A percentile compares a stretch with the other conserved stretches of the same genome.
These are phyloP conservation scores for Entomortierella parvispora DNA, from an alignment of 192 early-diverging fungal genomes.

Conservation along the genomic window DNA sequence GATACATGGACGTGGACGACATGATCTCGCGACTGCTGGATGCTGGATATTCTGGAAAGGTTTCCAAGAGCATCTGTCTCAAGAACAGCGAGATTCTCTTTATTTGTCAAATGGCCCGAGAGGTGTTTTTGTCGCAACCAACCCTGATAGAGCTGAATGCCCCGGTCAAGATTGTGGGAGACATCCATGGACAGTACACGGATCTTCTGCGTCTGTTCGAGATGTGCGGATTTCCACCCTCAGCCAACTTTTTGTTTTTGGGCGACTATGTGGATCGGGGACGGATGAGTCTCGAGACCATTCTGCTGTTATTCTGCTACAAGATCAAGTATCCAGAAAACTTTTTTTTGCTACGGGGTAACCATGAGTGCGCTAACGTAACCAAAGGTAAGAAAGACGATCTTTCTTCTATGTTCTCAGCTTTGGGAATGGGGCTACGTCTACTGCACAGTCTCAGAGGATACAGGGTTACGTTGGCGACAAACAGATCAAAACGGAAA, in stretches of 20 bases:
- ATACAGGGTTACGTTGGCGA: too few relatives aligned
- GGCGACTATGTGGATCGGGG: slow-evolving; percentile 99
- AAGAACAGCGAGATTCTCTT: slow-evolving; percentile 87
- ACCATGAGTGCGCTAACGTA: slow-evolving; percentile 95
- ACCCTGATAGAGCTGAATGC: slow-evolving; percentile 80
- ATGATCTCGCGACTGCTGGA: slow-evolving; percentile 88
- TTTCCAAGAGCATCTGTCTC: slow-evolving; percentile 81
- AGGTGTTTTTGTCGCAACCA: slow-evolving; percentile 90
- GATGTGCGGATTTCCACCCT: slow-evolving; percentile 91
- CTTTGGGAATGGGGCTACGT: too few relatives aligned
- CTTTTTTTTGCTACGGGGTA: slow-evolving; percentile 95
- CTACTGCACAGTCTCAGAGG: too few relatives aligned
- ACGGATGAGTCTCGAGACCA: slow-evolving; percentile 94
- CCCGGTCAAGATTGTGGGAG: slow-evolving; percentile 85
- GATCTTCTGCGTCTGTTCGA: slow-evolving; percentile 94
- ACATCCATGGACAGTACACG: slow-evolving; percentile 96
- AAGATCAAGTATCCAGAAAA: slow-evolving; percentile 98
- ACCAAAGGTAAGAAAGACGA: slow-evolving; percentile 70
- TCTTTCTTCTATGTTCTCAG: slow-evolving; percentile 67
- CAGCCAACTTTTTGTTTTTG: slow-evolving; percentile 91
- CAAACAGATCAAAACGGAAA: neutral
- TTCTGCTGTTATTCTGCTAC: slow-evolving; percentile 92
- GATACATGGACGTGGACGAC: slow-evolving; percentile 77
- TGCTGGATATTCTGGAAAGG: slow-evolving; percentile 76
- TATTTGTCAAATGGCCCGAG: slow-evolving; percentile 86